Conservation (phyloP, 148 eudicot genomes). For the Dianthus caryophyllus region DNA sequence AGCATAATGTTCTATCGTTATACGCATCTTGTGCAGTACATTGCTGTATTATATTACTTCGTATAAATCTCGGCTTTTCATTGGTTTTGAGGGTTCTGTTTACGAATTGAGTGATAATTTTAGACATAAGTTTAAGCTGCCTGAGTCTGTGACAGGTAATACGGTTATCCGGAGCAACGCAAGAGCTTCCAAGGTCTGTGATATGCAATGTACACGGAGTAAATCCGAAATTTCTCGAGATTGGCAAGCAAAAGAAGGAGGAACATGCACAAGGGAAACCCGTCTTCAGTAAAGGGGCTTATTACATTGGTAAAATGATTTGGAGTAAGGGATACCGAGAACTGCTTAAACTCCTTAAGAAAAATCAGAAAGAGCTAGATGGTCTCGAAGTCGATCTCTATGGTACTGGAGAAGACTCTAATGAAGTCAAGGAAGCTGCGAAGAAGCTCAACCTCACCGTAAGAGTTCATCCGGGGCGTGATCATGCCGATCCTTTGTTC, state of each 20-base stretch:
- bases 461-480: constrained; percentile 82
- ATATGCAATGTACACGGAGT: constrained; percentile 99
- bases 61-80: too few species aligned
- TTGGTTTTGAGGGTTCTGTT: neutral
- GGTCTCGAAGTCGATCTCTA: constrained; percentile 78
- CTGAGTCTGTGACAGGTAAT: constrained; percentile 58
- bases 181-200: constrained; percentile 81
- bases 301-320: constrained; percentile 94
- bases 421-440: constrained; percentile 62
- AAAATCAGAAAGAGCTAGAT: constrained; percentile 63
- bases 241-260: constrained; percentile 75
- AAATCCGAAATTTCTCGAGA: constrained; percentile 87
- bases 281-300: constrained; percentile 70
- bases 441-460: constrained; percentile 54
- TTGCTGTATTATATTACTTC: neutral
- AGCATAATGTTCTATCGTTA: neutral
- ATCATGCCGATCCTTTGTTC: constrained; percentile 90
- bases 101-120: neutral
- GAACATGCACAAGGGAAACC: constrained; percentile 38
- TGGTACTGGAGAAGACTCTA: constrained; percentile 89
- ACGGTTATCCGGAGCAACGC: constrained; percentile 92
- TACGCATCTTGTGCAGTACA: neutral
- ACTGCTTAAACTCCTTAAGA: constrained; percentile 65
- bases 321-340: constrained; percentile 96
- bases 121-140: neutral